Evolutionary conservation across 83 land plant species (phyloP).

Genomic region (Isoetes engelmannii): DNA sequence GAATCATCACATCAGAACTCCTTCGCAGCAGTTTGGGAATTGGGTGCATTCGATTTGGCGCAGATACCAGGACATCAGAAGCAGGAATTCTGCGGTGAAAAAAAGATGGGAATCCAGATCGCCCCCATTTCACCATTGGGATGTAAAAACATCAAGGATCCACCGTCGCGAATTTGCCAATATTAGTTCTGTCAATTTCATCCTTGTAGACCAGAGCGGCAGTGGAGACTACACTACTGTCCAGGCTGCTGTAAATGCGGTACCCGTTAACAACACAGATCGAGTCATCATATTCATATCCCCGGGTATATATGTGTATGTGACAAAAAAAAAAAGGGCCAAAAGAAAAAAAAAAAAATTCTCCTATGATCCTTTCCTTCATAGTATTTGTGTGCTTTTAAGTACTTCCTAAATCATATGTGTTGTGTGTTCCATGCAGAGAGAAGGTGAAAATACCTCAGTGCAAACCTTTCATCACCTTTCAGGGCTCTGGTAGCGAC

Average conservation of each 20-base stretch:
- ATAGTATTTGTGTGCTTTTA: neutral
- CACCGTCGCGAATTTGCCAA: no score
- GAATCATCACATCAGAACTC: no score
- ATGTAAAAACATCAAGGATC: no score
- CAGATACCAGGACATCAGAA: no score
- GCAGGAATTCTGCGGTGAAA: no score
- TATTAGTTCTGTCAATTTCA: no score
- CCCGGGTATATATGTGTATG: neutral
- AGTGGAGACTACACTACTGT: constrained; percentile 1
- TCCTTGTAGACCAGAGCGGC: neutral
- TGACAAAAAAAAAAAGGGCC: neutral
- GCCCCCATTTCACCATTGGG: no score
- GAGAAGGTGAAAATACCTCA: constrained; percentile 54
- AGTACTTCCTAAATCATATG: neutral
- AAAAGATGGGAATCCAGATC: no score
- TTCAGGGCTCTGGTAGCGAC: constrained; percentile 32
- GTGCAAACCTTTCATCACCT: constrained; percentile 46
- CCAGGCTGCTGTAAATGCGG: constrained; percentile 1
- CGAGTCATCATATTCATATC: neutral
- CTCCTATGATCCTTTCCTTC: neutral
- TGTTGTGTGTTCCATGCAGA: constrained; percentile 28
- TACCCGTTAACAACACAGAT: neutral
- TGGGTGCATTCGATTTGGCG: no score
- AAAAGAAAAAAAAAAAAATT: neutral
- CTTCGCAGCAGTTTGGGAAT: no score